Conservation (phyloP, 768 basidiomycete species). For the Inosperma sp. region DNA sequence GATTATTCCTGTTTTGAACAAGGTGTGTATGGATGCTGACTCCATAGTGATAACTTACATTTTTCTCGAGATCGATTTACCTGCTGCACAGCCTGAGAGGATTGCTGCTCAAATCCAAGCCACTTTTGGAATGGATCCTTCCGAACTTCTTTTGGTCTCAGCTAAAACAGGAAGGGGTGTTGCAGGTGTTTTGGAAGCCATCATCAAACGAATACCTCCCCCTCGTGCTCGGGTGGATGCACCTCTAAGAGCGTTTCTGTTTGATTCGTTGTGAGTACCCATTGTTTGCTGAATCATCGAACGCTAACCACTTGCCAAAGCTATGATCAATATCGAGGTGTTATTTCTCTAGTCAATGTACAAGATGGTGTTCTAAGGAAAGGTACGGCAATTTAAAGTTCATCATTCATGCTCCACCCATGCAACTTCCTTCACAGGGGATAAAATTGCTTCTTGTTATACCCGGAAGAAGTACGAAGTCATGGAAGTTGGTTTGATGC, state of each 20-base stretch:
- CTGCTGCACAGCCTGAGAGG: conserved; percentile 78
- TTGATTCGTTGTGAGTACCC: conserved; percentile 91
- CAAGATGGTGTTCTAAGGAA: conserved; percentile 77
- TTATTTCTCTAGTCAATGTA: conserved; percentile 85
- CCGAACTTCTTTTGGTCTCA: conserved; percentile 73
- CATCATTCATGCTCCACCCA: neutral
- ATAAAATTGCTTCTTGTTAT: conserved; percentile 81
- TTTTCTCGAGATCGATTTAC: conserved; percentile 74
- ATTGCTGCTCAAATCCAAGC: conserved; percentile 78
- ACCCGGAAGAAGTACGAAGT: conserved; percentile 88
- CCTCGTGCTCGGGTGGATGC: conserved; percentile 51
- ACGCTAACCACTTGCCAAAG: no score
- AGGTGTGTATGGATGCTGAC: no score
- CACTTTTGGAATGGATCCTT: conserved; percentile 75
- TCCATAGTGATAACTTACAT: neutral
- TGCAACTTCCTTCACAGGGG: conserved; percentile 49
- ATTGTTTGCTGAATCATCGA: no score
- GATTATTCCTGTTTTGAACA: conserved; percentile 91
- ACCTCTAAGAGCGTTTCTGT: conserved; percentile 79
- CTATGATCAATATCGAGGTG: conserved; percentile 93
- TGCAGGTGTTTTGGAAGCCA: conserved; percentile 68
- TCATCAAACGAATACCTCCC: conserved; percentile 80
- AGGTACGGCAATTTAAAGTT: conserved; percentile 42
- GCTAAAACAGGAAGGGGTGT: conserved; percentile 92
- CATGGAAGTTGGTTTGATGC: conserved; percentile 81